Conservation (phyloP, 2,329 filamentous ascomycete genomes). For the Pseudogymnoascus sp. region DNA sequence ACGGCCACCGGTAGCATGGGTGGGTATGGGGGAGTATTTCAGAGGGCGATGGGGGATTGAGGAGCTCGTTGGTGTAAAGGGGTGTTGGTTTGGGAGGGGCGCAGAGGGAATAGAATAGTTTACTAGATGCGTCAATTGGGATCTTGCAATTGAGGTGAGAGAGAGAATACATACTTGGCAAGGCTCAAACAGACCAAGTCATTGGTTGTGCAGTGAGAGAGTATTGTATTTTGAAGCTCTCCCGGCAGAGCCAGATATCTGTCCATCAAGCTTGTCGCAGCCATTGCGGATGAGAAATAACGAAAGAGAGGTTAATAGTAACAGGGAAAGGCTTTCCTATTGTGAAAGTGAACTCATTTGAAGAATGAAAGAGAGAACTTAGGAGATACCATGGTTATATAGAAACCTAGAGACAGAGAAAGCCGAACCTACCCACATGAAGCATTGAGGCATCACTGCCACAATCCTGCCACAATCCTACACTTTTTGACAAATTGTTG, state of each 20-base stretch:
- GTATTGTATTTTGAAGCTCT: neutral
- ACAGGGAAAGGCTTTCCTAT: neutral
- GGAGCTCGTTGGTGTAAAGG: neutral
- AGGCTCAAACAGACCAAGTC: neutral
- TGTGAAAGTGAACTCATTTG: neutral
- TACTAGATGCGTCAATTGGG: neutral
- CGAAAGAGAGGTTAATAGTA: neutral
- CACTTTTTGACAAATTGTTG: neutral
- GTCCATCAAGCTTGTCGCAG: neutral
- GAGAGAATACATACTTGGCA: neutral
- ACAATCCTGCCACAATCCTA: neutral
- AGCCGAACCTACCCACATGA: slow-evolving; percentile 5
- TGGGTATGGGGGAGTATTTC: neutral
- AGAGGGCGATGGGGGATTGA: neutral
- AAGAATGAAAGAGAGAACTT: neutral
- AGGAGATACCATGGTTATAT: neutral
- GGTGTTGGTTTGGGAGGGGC: neutral
- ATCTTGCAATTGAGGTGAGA: neutral
- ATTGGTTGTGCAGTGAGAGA: neutral
- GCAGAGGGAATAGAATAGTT: neutral
- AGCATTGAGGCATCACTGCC: neutral
- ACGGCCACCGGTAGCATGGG: neutral
- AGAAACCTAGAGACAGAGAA: neutral
- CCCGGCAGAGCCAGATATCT: slow-evolving; percentile 4
- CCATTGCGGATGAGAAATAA: neutral